These are phyloP conservation scores for Lactarius sp. DNA, from an alignment of 768 basidiomycete species.

Conservation along the genomic window DNA sequence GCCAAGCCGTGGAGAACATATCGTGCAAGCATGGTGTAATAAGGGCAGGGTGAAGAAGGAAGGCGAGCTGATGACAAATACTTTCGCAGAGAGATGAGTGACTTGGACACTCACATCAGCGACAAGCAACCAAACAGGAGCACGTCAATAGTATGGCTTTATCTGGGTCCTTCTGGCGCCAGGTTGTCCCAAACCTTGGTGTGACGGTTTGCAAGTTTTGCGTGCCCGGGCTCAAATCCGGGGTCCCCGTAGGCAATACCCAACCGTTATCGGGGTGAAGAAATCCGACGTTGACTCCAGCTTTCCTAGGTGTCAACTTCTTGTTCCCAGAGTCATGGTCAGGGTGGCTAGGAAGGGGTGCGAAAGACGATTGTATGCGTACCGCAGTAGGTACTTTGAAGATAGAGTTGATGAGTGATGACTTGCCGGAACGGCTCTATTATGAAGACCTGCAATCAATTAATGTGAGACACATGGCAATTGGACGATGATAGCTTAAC, in stretches of 20 bases:
- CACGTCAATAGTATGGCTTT: no score
- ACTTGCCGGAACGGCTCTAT: conserved; percentile 13
- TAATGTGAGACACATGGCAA: not conserved
- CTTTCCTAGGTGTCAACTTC: not conserved
- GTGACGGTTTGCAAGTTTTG: not conserved
- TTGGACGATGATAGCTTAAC: not conserved
- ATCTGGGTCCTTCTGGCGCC: no score
- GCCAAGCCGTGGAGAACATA: no score
- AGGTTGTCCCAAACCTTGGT: no score
- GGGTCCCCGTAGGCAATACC: conserved; percentile 10
- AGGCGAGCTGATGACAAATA: no score
- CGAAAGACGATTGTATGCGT: no score
- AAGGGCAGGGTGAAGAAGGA: no score
- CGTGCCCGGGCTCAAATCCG: not conserved
- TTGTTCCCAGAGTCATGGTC: not conserved
- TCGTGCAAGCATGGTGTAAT: no score
- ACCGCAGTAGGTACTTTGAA: no score
- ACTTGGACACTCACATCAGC: no score
- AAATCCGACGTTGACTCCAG: conserved; percentile 1
- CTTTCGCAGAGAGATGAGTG: no score
- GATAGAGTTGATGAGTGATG: not conserved
- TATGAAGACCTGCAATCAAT: not conserved
- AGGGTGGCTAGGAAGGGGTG: not conserved
- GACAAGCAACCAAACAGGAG: no score
- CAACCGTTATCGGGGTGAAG: not conserved